Percentiles rank a stretch among this genome's conserved stretches.
These are phyloP conservation scores for Aspergillus jensenii DNA, from an alignment of 2,329 filamentous ascomycete genomes.

Conservation along the genomic window DNA sequence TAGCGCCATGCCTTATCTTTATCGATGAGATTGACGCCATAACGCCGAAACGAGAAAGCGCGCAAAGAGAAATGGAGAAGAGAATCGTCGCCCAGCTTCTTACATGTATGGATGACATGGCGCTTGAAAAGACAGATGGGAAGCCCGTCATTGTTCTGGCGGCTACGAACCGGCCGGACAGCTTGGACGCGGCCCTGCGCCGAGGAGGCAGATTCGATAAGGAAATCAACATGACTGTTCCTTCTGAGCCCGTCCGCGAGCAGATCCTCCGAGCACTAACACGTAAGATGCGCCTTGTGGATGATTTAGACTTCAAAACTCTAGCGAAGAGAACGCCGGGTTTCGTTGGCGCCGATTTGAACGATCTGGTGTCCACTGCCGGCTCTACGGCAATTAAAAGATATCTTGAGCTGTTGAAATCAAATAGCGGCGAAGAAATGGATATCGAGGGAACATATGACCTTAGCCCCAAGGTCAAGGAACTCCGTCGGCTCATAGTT, in stretches of 20 bases:
- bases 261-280: constrained; percentile 76
- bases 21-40: constrained; percentile 93
- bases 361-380: constrained; percentile 67
- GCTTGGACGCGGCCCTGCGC: constrained; percentile 74
- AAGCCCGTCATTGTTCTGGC: constrained; percentile 87
- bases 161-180: constrained; percentile 85
- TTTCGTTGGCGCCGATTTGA: constrained; percentile 88
- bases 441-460: constrained; percentile 50
- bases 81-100: constrained; percentile 80
- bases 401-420: constrained; percentile 55
- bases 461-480: constrained; percentile 41
- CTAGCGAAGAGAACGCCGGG: constrained; percentile 85
- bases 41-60: constrained; percentile 78
- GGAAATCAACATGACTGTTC: constrained; percentile 84
- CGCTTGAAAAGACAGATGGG: constrained; percentile 67
- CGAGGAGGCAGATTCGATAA: constrained; percentile 75
- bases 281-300: constrained; percentile 61
- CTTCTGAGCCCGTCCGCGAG: constrained; percentile 73
- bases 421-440: constrained; percentile 49
- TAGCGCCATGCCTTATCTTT: constrained; percentile 87
- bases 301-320: constrained; percentile 69
- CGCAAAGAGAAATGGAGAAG: constrained; percentile 86
- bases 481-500: constrained; percentile 53
- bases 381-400: constrained; percentile 64
- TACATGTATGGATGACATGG: constrained; percentile 81